Percentiles rank a stretch among this genome's conserved stretches.
phyloP scores from a whole-genome alignment of 208 protist species.

The Chromosphaera perkinsii region DNA sequence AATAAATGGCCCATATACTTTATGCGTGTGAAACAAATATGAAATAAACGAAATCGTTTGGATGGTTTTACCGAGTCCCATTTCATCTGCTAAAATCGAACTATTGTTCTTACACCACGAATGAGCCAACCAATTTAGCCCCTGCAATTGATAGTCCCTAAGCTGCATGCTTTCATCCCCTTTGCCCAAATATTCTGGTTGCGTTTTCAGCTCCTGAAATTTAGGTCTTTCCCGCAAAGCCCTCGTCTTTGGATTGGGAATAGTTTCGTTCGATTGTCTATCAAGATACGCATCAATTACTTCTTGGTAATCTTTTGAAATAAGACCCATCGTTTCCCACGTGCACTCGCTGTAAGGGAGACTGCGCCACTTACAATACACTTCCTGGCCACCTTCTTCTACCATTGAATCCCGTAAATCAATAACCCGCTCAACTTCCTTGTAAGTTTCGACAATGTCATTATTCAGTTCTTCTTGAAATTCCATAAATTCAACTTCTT shows the following conservation, averaged over 20 bases:
- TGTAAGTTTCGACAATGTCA: background rate
- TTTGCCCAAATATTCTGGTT: constrained; percentile 9
- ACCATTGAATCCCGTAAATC: background rate
- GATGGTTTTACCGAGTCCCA: constrained; percentile 78
- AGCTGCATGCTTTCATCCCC: constrained; percentile 31
- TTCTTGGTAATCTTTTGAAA: background rate
- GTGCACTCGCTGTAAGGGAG: constrained; percentile 65
- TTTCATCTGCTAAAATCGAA: constrained; percentile 80
- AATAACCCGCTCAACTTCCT: constrained; percentile 4
- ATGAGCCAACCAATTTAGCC: constrained; percentile 83
- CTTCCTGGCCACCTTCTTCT: constrained; percentile 8
- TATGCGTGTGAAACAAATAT: constrained; percentile 44
- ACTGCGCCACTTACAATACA: constrained; percentile 64
- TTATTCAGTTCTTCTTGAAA: constrained; percentile 4
- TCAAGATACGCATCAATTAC: constrained; percentile 16
- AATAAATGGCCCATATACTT: constrained; percentile 14
- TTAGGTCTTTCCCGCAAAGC: background rate
- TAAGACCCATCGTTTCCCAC: constrained; percentile 54
- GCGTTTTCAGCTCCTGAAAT: constrained; percentile 16
- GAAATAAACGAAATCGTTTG: constrained; percentile 64
- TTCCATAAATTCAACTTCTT: constrained; percentile 6
- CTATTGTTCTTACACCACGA: constrained; percentile 71
- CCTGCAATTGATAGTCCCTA: constrained; percentile 86
- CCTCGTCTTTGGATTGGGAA: background rate
- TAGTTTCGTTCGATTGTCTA: background rate